Evolutionary conservation across 2,329 filamentous ascomycete genomes (phyloP), one percentile per base, ranked within the genome.

Genomic region (Penicillium sp.): DNA sequence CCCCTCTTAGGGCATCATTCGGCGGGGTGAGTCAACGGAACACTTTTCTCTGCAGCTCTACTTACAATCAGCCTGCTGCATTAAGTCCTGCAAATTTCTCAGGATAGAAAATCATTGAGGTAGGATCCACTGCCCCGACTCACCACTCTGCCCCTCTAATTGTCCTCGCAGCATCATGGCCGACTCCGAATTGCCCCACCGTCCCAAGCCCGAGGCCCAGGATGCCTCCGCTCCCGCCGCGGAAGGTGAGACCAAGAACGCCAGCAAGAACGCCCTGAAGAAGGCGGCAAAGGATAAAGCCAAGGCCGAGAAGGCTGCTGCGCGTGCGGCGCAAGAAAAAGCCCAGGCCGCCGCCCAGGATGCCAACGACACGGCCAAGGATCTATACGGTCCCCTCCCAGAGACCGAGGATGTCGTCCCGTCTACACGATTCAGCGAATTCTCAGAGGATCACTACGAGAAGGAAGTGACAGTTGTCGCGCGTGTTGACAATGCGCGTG

Each of bases 201-300:
- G 66, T 54, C 64, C 67, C 51, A 70, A 70, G 63, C 65, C 67
- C 53, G 66, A 69, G 53, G 64, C 61, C 32, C 53, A 56, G 39
- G 58, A 57, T 50, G 60, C 58, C 40, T 55, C 56, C 51, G 61
- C 58, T 32, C 57, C 64, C 48, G 51, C 64, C 22, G 66, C 62
- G 41, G 71, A 69, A 54, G 72, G 69, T 44, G 64, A 57, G 43
- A 61, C 54, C 47, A 66, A 66, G 60, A 60, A 52, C 55, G 55
- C 64, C 37, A 88, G 84, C 53, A 90, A 94, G 74, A 90, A 84
- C 71, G 88, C 83, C 15, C 73, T 85, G 57, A 94, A 94, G 75
- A 95, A 94, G 75, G 83, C 86, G 40, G 85, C 86, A 61, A 94
- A 94, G 74, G 87, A 90, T 26, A 89, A 89, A 74, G 90, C 91